Conservation (phyloP, 2,329 filamentous ascomycete genomes). For the Xylariaceae sp. region DNA sequence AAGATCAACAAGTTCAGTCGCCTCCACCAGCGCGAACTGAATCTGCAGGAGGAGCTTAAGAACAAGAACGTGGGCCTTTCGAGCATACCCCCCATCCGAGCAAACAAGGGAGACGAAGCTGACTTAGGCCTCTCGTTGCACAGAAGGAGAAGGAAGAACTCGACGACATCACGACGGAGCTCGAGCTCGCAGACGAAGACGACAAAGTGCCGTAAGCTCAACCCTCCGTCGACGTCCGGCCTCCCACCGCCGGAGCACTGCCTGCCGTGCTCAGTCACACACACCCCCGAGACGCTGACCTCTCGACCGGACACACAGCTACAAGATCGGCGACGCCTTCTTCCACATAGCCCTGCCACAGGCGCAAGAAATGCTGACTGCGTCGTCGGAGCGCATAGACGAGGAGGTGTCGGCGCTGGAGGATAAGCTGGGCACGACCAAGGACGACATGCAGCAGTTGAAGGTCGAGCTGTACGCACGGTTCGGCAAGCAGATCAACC, state of each 20-base stretch:
- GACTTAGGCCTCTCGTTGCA: constrained; percentile 10
- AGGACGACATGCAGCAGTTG: constrained; percentile 80
- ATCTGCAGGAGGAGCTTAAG: constrained; percentile 73
- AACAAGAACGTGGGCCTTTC: constrained; percentile 67
- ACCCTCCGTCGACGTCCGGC: too few species aligned
- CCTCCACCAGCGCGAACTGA: constrained; percentile 77
- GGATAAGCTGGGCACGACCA: constrained; percentile 64
- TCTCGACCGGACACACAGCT: constrained; percentile 44
- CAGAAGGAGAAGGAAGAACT: constrained; percentile 99
- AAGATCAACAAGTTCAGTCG: constrained; percentile 98
- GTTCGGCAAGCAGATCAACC: constrained; percentile 94
- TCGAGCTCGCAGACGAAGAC: constrained; percentile 93
- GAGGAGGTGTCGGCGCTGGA: constrained; percentile 69
- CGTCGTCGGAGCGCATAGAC: constrained; percentile 66
- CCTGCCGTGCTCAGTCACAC: too few species aligned
- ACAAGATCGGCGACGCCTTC: constrained; percentile 95
- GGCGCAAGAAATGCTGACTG: constrained; percentile 75
- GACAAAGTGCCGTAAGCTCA: constrained; percentile 74
- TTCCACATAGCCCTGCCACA: constrained; percentile 77
- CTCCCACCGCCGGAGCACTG: too few species aligned
- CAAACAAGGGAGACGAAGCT: constrained; percentile 5
- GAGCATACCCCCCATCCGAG: too few species aligned
- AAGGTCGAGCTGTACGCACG: constrained; percentile 91
- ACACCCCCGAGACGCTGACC: constrained; percentile 1
- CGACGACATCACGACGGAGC: constrained; percentile 82